phyloP scores from a whole-genome alignment of 1,139 yeast species.

The Geotrichum histeridarum region DNA sequence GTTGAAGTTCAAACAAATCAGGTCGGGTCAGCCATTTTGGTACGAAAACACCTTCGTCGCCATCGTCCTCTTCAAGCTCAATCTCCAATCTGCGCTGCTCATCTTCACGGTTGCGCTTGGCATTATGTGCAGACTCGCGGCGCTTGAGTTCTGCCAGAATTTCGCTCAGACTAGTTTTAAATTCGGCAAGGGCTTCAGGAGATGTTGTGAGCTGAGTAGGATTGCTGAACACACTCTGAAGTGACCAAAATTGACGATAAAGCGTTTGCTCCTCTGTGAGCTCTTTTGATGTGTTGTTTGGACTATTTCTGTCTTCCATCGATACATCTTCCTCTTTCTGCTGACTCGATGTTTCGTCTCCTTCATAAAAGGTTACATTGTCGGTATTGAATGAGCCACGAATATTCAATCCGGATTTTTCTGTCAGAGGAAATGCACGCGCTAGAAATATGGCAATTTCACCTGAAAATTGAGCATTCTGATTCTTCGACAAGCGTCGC shows the following conservation, averaged over 20 bases:
- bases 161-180: slow-evolving; percentile 23
- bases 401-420: slow-evolving; percentile 39
- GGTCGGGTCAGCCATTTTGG: slow-evolving; percentile 39
- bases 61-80: slow-evolving; percentile 16
- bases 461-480: slow-evolving; percentile 39
- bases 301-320: slow-evolving; percentile 5
- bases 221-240: slow-evolving; percentile 31
- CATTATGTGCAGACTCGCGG: slow-evolving; percentile 14
- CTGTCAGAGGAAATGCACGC: slow-evolving; percentile 38
- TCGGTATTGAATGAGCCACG: slow-evolving; percentile 39
- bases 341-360: slow-evolving; percentile 13
- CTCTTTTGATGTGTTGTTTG: slow-evolving; percentile 7
- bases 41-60: slow-evolving; percentile 25
- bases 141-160: slow-evolving; percentile 20
- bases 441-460: slow-evolving; percentile 38
- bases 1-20: slow-evolving; percentile 36
- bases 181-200: slow-evolving; percentile 19
- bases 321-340: slow-evolving; percentile 19
- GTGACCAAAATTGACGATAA: slow-evolving; percentile 32
- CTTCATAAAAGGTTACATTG: slow-evolving; percentile 35
- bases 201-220: slow-evolving; percentile 22
- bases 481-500: slow-evolving; percentile 37
- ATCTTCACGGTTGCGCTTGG: slow-evolving; percentile 18
- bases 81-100: slow-evolving; percentile 15
- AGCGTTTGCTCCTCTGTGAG: slow-evolving; percentile 13